Evolutionary conservation across 106 monocot genomes (phyloP).

Genomic region (Amphibolis antarctica): DNA sequence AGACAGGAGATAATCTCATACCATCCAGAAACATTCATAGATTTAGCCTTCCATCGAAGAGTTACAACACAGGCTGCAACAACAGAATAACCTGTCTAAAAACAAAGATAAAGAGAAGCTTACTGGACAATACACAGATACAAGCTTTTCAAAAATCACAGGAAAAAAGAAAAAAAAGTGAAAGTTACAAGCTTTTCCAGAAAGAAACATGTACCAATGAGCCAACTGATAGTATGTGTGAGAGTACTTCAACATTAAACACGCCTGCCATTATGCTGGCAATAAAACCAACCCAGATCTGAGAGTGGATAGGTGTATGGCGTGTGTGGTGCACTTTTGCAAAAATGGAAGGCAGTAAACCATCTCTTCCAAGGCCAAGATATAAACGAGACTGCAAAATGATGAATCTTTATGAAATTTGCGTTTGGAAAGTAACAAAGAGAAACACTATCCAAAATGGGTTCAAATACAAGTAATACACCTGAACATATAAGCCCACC

Average conservation of each 20-base stretch:
- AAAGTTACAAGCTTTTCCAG: neutral
- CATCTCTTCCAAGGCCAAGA: conserved; percentile 84
- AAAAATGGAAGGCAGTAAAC: conserved; percentile 74
- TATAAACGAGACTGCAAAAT: conserved; percentile 74
- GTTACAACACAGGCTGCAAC: conserved; percentile 89
- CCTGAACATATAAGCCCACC: conserved; percentile 96
- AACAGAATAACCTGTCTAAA: conserved; percentile 96
- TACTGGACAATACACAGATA: neutral
- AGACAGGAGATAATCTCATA: conserved; percentile 62
- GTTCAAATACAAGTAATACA: conserved; percentile 6
- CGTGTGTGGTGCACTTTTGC: conserved; percentile 67
- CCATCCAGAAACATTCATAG: conserved; percentile 31
- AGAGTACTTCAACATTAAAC: conserved; percentile 79
- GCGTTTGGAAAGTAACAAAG: neutral
- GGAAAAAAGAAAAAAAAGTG: neutral
- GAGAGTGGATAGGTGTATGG: conserved; percentile 88
- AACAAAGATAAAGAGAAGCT: neutral
- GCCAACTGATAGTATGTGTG: conserved; percentile 96
- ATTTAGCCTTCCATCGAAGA: conserved; percentile 69
- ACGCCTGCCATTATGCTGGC: conserved; percentile 72
- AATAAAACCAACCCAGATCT: conserved; percentile 85
- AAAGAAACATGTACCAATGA: conserved; percentile 51
- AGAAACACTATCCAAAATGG: too few relatives aligned
- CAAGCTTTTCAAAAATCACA: neutral
- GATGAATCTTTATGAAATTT: neutral